Percentiles rank a stretch among this genome's conserved stretches.
Conservation (phyloP, 192 early-diverging fungal species). For the Irineochytrium annulatum region DNA sequence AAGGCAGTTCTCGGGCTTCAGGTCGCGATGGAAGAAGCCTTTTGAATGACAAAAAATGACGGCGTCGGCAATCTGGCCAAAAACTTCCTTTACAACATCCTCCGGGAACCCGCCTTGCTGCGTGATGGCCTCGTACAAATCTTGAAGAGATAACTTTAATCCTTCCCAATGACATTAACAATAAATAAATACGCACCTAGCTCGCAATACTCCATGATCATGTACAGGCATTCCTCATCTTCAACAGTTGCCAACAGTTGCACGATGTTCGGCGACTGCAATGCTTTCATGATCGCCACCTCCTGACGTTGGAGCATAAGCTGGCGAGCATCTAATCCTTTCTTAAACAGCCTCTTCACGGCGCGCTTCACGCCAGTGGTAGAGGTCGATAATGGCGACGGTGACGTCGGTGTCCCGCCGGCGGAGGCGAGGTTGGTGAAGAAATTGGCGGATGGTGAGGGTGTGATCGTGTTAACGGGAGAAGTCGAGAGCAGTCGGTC, state of each 20-base stretch:
- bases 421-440: too few relatives aligned
- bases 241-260: constrained; percentile 33
- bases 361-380: constrained; percentile 19
- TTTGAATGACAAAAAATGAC: constrained; percentile 68
- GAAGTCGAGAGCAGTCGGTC: too few relatives aligned
- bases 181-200: constrained; percentile 11
- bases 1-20: constrained; percentile 86
- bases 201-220: constrained; percentile 28
- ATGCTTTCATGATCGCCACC: constrained; percentile 18
- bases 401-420: too few relatives aligned
- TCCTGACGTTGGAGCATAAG: constrained; percentile 41
- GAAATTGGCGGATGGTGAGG: too few relatives aligned
- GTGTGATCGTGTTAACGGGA: too few relatives aligned
- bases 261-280: constrained; percentile 38
- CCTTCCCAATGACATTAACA: neutral
- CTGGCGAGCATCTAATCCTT: constrained; percentile 32
- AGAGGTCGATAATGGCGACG: too few relatives aligned
- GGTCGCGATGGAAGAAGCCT: constrained; percentile 86
- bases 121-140: constrained; percentile 47
- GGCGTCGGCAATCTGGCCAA: constrained; percentile 74
- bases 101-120: constrained; percentile 19
- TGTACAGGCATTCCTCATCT: constrained; percentile 26
- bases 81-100: constrained; percentile 38
- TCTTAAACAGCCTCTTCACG: constrained; percentile 50
- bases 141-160: constrained; percentile 4